Evolutionary conservation across 208 protist genomes (phyloP).

Genomic region (Trypanosoma mega): DNA sequence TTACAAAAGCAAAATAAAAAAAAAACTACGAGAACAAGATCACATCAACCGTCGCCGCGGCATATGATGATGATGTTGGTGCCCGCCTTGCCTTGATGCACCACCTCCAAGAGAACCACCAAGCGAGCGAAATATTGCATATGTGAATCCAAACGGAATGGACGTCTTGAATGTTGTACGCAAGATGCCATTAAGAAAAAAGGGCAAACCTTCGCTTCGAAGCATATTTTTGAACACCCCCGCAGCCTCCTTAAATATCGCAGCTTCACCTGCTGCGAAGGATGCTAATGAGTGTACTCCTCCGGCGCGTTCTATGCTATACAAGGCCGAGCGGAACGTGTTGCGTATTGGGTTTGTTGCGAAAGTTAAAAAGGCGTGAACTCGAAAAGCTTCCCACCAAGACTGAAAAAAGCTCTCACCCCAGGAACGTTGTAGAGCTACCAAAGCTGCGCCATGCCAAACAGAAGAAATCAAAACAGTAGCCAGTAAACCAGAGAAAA

Average conservation of each 20-base stretch:
- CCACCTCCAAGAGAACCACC: slow-evolving; percentile 75
- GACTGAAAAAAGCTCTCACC: slow-evolving; percentile 40
- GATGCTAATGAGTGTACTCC: slow-evolving; percentile 50
- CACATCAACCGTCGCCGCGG: slow-evolving; percentile 39
- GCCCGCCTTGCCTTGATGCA: slow-evolving; percentile 21
- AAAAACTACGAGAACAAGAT: slow-evolving; percentile 19
- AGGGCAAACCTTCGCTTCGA: slow-evolving; percentile 57
- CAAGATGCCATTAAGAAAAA: slow-evolving; percentile 78
- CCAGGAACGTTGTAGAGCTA: slow-evolving; percentile 48
- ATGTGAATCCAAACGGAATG: slow-evolving; percentile 83
- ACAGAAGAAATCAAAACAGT: slow-evolving; percentile 52
- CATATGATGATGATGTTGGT: slow-evolving; percentile 25
- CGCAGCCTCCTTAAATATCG: slow-evolving; percentile 64
- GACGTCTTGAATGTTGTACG: slow-evolving; percentile 84
- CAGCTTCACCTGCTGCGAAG: slow-evolving; percentile 66
- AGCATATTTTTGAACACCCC: slow-evolving; percentile 59
- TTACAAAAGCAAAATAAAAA: slow-evolving; percentile 4
- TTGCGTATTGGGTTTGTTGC: slow-evolving; percentile 79
- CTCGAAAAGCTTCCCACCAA: slow-evolving; percentile 64
- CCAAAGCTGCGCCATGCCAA: slow-evolving; percentile 75
- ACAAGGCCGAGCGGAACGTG: slow-evolving; percentile 69
- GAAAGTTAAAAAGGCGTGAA: slow-evolving; percentile 84
- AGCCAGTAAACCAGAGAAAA: slow-evolving; percentile 65
- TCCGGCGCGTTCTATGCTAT: slow-evolving; percentile 64
- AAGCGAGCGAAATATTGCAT: slow-evolving; percentile 61